phyloP scores from a whole-genome alignment of 225 moss, liverwort and hornwort species.

The Polytrichum formosum region DNA sequence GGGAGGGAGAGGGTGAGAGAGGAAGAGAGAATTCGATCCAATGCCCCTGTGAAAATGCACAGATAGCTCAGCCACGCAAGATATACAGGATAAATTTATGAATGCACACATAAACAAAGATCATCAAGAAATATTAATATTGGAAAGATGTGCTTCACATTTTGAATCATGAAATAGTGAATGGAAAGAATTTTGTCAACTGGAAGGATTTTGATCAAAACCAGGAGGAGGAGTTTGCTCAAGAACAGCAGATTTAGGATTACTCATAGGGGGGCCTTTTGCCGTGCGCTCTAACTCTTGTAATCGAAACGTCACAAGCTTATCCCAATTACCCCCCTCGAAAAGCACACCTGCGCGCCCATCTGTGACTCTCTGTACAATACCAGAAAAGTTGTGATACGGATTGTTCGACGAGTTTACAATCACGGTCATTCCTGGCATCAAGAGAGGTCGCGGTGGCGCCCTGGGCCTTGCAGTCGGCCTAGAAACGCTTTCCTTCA shows the following conservation, averaged over 20 bases:
- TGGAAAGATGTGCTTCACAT: background rate
- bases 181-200: constrained; percentile 19
- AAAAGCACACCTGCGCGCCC: constrained; percentile 85
- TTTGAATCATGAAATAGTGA: constrained; percentile 11
- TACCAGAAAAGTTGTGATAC: constrained; percentile 73
- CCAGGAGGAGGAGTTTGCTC: constrained; percentile 24
- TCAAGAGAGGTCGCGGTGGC: constrained; percentile 62
- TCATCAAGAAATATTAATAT: background rate
- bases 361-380: constrained; percentile 93
- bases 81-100: background rate
- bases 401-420: constrained; percentile 70
- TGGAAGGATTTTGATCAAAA: constrained; percentile 25
- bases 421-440: constrained; percentile 94
- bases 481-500: constrained; percentile 39
- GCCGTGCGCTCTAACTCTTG: constrained; percentile 70
- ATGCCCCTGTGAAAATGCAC: no score
- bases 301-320: constrained; percentile 76
- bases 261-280: constrained; percentile 76
- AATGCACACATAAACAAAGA: background rate
- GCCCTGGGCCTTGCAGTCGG: constrained; percentile 39
- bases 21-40: no score
- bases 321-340: constrained; percentile 99
- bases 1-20: no score
- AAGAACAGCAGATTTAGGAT: constrained; percentile 82
- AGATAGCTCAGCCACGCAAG: no score